Evolutionary conservation across 768 basidiomycete genomes (phyloP), one percentile per base, ranked within the genome.

Genomic region (Gloeopeniophorella convolvens): DNA sequence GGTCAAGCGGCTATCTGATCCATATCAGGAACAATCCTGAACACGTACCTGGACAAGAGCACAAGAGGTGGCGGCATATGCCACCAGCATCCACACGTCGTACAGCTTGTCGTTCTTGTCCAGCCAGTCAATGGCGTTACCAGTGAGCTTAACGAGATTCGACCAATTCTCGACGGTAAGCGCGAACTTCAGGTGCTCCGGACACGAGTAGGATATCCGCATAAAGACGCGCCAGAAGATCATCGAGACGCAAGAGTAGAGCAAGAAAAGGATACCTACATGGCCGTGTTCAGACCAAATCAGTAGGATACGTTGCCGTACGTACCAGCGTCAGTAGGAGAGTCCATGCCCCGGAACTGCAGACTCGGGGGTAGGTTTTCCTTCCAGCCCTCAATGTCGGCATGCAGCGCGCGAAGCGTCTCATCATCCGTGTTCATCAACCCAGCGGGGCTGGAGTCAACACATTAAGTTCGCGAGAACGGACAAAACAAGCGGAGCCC

Each of bases 181-280:
- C 32, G 79, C 76, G 60, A 95, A 92, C 63, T 88, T 93, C 62
- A 95, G 78, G 62, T 96, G 92, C 10, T 79, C 79, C 8, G 95
- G 93, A 62, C 89, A 88, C 16, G 82, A 77, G 70, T 96, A 98
- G 50, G 89, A 92, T 67, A 97, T 91, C 44, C 95, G 81, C 90
- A 97, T 94, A 72, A 97, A 98, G 27, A 96, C 92, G 42, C 95
- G 85, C 83, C 91, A 96, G 69, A 96, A 94, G 66, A 98, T 88
- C 82, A 98, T 96, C 59, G 83, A 85, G 36, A 97, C 83, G 62
- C 89, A 91, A 26, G 87, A 79, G 65, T 89, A 93, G 33, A 91
- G 74, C 45, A 97, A 67, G 66, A 96, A 93, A 20, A 99, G 72
- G 48, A 96, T 72, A 34, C 95, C 94, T 89, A 59, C 18, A 18